These are phyloP conservation scores for Fomitopsis schrenkii DNA, from an alignment of 1,284 basidiomycete species.

Conservation along the genomic window DNA sequence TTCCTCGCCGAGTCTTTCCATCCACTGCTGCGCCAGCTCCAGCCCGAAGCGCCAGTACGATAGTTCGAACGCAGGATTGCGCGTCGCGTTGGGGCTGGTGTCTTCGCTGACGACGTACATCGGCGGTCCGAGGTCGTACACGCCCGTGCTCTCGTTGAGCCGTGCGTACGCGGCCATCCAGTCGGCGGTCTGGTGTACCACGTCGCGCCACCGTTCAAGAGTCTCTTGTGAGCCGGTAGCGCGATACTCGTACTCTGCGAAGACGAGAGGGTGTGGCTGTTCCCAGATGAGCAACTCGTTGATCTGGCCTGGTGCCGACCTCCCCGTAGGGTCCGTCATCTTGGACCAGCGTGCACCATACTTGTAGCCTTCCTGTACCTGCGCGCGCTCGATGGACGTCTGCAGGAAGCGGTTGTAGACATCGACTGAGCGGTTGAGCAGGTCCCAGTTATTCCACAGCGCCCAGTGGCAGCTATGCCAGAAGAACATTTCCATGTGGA, in stretches of 20 bases:
- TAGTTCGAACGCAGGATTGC: constrained; percentile 54
- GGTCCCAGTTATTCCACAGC: constrained; percentile 56
- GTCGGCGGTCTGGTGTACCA: constrained; percentile 50
- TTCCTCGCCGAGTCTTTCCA: constrained; percentile 36
- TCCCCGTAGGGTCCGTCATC: constrained; percentile 58
- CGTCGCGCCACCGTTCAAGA: constrained; percentile 45
- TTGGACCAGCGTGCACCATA: constrained; percentile 58
- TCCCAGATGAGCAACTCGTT: constrained; percentile 64
- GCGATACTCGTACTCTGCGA: constrained; percentile 56
- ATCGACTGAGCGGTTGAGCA: constrained; percentile 39
- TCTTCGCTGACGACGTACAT: constrained; percentile 57
- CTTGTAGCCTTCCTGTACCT: constrained; percentile 47
- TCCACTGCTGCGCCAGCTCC: constrained; percentile 44
- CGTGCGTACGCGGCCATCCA: constrained; percentile 59
- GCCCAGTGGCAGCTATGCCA: constrained; percentile 61
- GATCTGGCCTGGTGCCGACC: constrained; percentile 54
- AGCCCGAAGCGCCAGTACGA: constrained; percentile 56
- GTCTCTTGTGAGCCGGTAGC: constrained; percentile 35
- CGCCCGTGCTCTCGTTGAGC: constrained; percentile 40
- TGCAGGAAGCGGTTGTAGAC: constrained; percentile 47
- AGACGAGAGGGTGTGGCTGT: constrained; percentile 54
- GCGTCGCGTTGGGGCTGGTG: constrained; percentile 48
- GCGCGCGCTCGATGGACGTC: constrained; percentile 41
- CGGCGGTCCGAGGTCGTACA: constrained; percentile 55
- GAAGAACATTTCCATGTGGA: constrained; percentile 62